Base-by-base conservation (phyloP, 2,329 filamentous ascomycete species). In the Exophiala viscosa region DNA sequence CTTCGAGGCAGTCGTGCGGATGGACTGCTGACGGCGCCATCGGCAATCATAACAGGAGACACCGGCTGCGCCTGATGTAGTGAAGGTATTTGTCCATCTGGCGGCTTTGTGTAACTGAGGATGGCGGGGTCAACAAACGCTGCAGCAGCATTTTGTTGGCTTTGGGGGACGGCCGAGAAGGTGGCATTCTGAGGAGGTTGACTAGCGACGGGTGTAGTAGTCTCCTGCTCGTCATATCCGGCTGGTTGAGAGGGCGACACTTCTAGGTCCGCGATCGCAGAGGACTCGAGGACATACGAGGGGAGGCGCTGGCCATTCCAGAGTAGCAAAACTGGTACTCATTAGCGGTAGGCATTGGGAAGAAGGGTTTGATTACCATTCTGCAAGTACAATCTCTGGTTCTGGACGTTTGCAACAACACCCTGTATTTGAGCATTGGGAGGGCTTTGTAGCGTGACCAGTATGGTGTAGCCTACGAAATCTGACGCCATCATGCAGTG, bases 121-220 rank as follows among this genome's bases (percentile, higher is more conserved):
- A 95, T 95, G 3, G 89, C 89, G 9, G 89, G 89, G 63, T 95
- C 89, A n/a, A 85, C 78, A 64, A 93, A 90, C 61, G 52, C 38
- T 13, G 38, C 65, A 33, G 60, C 48, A 23, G 41, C 36, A 55
- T 59, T 60, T 18, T 56, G 54, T 5, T 54, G 53, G 28, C 52
- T 48, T 31, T 49, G 42, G n/a, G 45, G 45, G 17, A 54, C 55
- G n/a, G 55, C 36, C 13, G 51, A 28, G 34, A 45, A 45, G 13
- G 46, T 20, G 28, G 38, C 13, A 11, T 45, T 48, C 9, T 55
- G 40, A 13, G 34, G 33, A 23, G 34, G n/a, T 31, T 31, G 42
- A 14, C 52, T 20, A 34, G 49, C 52, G 9, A 53, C 51, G 36
- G 56, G 59, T 43, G 59, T 53, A 34, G 49, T 44, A 15, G 52